Percentiles rank a stretch among this genome's conserved stretches.
Conservation (phyloP, 129 eudicot genomes). For the Tagetes patula region DNA sequence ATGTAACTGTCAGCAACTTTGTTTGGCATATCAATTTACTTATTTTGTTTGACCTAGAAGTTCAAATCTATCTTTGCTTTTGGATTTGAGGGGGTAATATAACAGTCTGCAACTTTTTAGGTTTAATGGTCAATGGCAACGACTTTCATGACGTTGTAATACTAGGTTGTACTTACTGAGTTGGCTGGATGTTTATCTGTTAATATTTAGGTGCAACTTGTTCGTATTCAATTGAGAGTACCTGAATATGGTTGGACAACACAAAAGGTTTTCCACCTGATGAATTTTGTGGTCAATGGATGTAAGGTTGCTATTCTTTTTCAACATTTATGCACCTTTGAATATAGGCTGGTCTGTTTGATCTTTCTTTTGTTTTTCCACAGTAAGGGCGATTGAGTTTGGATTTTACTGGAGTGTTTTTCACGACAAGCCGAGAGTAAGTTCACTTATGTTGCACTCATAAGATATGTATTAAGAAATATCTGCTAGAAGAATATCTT, state of each 20-base stretch:
- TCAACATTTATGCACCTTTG: constrained; percentile 1
- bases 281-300: constrained; percentile 71
- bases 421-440: constrained; percentile 45
- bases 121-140: not conserved
- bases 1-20: not conserved
- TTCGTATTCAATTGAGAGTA: constrained; percentile 65
- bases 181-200: constrained; percentile 7
- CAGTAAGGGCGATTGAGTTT: constrained; percentile 66
- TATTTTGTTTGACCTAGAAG: not conserved
- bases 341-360: constrained; percentile 16
- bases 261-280: constrained; percentile 70
- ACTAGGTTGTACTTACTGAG: constrained; percentile 14
- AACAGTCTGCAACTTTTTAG: too few relatives aligned
- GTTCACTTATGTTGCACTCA: constrained; percentile 10
- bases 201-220: constrained; percentile 55
- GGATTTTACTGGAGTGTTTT: constrained; percentile 58
- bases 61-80: constrained; percentile 2
- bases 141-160: not conserved
- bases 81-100: not conserved
- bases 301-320: constrained; percentile 48
- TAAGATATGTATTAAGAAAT: constrained; percentile 6
- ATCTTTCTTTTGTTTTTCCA: constrained; percentile 16
- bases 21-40: not conserved
- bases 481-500: not conserved
- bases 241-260: constrained; percentile 78